Percentiles rank a stretch among this genome's conserved stretches.
Conservation (phyloP, 2,329 filamentous ascomycete species). For the Venturia carpophila region DNA sequence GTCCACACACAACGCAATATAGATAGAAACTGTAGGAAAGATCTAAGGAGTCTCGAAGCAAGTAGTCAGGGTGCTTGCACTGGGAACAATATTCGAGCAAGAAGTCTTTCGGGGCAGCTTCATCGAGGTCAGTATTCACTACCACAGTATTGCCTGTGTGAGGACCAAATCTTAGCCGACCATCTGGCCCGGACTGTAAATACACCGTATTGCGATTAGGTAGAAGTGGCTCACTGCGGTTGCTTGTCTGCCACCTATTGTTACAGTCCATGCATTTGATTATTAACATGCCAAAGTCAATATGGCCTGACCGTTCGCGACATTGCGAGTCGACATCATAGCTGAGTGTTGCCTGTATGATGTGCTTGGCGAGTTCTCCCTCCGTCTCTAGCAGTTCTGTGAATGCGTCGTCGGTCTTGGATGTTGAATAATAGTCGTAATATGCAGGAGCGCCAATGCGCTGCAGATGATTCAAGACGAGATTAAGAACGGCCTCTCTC, state of each 20-base stretch:
- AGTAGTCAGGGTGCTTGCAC: not conserved
- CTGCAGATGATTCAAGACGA: not conserved
- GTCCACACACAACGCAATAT: not conserved
- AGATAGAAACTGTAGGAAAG: not conserved
- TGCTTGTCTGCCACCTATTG: too few relatives aligned
- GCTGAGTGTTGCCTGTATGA: not conserved
- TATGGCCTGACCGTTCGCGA: too few relatives aligned
- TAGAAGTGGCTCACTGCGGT: too few relatives aligned
- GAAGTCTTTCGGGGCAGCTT: not conserved
- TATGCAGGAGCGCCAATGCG: not conserved
- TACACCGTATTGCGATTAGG: too few relatives aligned
- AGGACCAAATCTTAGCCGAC: not conserved
- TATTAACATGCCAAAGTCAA: too few relatives aligned
- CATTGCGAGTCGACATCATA: not conserved
- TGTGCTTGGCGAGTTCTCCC: not conserved
- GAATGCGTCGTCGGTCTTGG: not conserved
- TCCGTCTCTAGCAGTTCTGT: not conserved
- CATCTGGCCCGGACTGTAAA: too few relatives aligned
- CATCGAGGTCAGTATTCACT: not conserved
- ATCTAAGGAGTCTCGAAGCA: not conserved
- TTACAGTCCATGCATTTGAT: too few relatives aligned
- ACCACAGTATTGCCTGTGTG: not conserved
- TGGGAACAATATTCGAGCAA: not conserved
- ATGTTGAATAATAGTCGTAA: not conserved
- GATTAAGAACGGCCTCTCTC: not conserved